These are phyloP conservation scores for Petunia axillaris DNA, from an alignment of 257 asterid species.

Conservation along the genomic window DNA sequence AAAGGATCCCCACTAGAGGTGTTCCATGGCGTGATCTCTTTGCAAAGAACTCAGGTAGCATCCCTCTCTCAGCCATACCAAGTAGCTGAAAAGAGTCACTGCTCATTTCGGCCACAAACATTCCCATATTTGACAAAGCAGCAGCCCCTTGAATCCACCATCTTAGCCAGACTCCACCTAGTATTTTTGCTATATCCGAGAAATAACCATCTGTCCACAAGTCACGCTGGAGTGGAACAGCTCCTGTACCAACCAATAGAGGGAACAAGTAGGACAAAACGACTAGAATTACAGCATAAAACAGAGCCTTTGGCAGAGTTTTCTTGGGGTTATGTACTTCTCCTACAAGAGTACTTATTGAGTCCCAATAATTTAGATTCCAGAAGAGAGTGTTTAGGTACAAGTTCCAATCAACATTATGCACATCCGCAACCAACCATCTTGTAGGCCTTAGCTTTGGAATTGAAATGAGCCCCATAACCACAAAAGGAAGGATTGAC, in stretches of 20 bases:
- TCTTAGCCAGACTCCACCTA: conserved; percentile 71
- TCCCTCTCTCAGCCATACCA: conserved; percentile 82
- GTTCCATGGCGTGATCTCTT: conserved; percentile 68
- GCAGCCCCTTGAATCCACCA: conserved; percentile 78
- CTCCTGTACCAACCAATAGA: conserved; percentile 57
- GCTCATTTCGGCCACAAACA: conserved; percentile 79
- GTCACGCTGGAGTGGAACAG: conserved; percentile 52
- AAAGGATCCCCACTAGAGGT: conserved; percentile 61
- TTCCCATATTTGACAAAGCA: conserved; percentile 72
- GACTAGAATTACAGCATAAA: conserved; percentile 60
- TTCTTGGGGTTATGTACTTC: conserved; percentile 63
- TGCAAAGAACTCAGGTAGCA: conserved; percentile 63
- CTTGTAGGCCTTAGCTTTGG: conserved; percentile 58
- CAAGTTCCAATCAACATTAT: conserved; percentile 62
- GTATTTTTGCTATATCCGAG: conserved; percentile 52
- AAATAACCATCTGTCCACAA: conserved; percentile 70
- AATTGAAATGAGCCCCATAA: conserved; percentile 65
- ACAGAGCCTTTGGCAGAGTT: conserved; percentile 63
- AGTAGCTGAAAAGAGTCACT: conserved; percentile 74
- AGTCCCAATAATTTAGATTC: conserved; percentile 81
- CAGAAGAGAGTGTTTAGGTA: conserved; percentile 67
- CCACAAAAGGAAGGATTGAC: conserved; percentile 66
- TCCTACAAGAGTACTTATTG: conserved; percentile 66
- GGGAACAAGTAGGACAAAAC: conserved; percentile 65
- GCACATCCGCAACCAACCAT: conserved; percentile 60